Base-by-base conservation (phyloP, 768 basidiomycete species). In the Boletus rubroflammeus region DNA sequence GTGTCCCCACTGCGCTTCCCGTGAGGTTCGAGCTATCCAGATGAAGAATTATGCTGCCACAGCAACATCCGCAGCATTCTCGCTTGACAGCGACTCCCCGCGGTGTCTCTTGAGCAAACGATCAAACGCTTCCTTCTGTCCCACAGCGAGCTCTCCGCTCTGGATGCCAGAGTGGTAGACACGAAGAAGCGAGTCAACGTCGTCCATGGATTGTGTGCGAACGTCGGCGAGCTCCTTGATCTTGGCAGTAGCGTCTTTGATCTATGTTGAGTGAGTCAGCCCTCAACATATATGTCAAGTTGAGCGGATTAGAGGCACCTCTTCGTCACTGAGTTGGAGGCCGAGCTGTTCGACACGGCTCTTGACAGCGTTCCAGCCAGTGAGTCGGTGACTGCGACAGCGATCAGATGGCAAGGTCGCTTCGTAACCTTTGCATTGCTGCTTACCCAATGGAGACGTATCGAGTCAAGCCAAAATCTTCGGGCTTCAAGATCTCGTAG, bases 351-450 rank as follows among this genome's bases (percentile, higher is more conserved):
- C 97, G 23, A 96, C 97, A 70, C 97, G 91, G 54, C 90, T 93
- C 83, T 98, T 99, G 84, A 99, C 95, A 39, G 97, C 97, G 71
- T 98, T 98, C 97, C 96, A 99, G 45, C 96, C 96, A 7, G 94
- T 98, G 56, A 98, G 78, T 64, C 94, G 91, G 72, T 97, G 94
- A 26, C 92, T 90, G 55, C 6, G 26, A 52, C 15, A 47, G 35
- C 6, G 19, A 32, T 63, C 19, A 58, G 59, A 55, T 28, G 43
- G 31, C 46, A 31, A 23, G 34, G 23, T 38, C 34, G 39, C 4
- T 10, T 15, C 6, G 21, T 4, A 29, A 41, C 7, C 2, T 31
- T 23, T 11, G 23, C 34, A 28, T 47, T 35, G 17, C 80, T 35
- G 17, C 80, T 39, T 64, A 88, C 85, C 93, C 96, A 65, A 98